Evolutionary conservation across 2,329 filamentous ascomycete species (phyloP), one percentile per base, ranked within the genome.

Genomic region (Aspergillus chevalieri): DNA sequence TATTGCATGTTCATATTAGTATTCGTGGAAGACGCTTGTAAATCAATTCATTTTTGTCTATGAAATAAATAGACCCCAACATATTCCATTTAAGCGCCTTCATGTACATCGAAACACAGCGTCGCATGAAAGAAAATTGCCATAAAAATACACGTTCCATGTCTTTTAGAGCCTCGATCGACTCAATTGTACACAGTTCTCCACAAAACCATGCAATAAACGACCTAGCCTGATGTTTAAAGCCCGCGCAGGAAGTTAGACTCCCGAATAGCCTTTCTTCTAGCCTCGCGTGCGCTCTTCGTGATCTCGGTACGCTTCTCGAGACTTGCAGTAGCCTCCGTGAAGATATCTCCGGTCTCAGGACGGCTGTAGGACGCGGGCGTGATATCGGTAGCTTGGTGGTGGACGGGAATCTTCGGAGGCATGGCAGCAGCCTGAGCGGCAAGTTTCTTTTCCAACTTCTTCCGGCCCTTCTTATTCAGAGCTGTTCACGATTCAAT

Each of bases 171-270:
- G 45, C 12, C 43, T 47, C 44, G 52, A 46, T 52, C 49, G 51
- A 59, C 30, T 44, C 38, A 50, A 47, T 36, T 46, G 22, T 44
- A 30, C 28, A 33, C 33, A 42, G 21, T 34, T 15, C n/a, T 26
- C 28, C 36, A 47, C 46, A 48, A 44, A 47, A 47, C 38, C 48
- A 42, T 42, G 34, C 17, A 38, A 49, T 8, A 38, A 41, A 36
- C n/a, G 21, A 44, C 8, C 26, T 15, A 17, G 34, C 21, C 28
- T 43, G 7, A 17, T 44, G 56, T 51, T 64, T 68, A 76, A 60
- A 76, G 64, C 22, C 72, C 71, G 48, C 70, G 70, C 62, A 76
- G 63, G 66, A 74, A 76, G 64, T 76, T 76, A 36, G 64, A 65
- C 53, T 76, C 73, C 52, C 71, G 65, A 47, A 76, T 75, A 14